Evolutionary conservation across 139 green algal species (phyloP).

Genomic region (Closterium sp.): DNA sequence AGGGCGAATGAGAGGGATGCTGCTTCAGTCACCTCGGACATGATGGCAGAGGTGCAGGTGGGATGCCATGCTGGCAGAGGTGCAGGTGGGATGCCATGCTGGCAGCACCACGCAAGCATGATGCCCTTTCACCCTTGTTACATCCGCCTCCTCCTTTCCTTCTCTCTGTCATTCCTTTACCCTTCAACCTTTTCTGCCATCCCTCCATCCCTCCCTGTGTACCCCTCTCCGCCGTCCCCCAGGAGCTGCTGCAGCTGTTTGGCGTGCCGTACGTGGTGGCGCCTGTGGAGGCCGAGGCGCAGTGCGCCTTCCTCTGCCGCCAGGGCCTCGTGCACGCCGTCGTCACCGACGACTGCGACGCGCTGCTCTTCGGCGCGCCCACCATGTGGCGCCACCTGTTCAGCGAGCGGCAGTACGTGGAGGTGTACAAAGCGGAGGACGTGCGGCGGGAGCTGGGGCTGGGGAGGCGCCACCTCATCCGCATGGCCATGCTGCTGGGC

Average conservation of each 20-base stretch:
- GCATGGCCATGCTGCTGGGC: constrained; percentile 89
- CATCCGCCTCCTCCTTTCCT: background rate
- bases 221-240: background rate
- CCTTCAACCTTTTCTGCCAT: no score
- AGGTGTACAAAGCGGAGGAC: constrained; percentile 83
- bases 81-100: constrained; percentile 47
- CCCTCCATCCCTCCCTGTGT: background rate
- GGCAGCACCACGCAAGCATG: no score
- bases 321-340: constrained; percentile 89
- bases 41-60: constrained; percentile 48
- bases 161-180: background rate
- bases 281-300: constrained; percentile 85
- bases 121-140: no score
- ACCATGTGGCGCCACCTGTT: constrained; percentile 85
- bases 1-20: constrained; percentile 3
- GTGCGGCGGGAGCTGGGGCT: constrained; percentile 85
- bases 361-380: constrained; percentile 91
- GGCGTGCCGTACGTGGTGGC: constrained; percentile 96
- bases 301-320: constrained; percentile 87
- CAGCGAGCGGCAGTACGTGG: constrained; percentile 75
- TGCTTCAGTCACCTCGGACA: constrained; percentile 33
- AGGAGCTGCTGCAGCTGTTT: constrained; percentile 68
- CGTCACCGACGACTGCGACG: constrained; percentile 97
- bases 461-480: constrained; percentile 38
- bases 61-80: constrained; percentile 39